Evolutionary conservation across 1,284 basidiomycete genomes (phyloP), one percentile per base, ranked within the genome.

Genomic region (Coniophora puteana): DNA sequence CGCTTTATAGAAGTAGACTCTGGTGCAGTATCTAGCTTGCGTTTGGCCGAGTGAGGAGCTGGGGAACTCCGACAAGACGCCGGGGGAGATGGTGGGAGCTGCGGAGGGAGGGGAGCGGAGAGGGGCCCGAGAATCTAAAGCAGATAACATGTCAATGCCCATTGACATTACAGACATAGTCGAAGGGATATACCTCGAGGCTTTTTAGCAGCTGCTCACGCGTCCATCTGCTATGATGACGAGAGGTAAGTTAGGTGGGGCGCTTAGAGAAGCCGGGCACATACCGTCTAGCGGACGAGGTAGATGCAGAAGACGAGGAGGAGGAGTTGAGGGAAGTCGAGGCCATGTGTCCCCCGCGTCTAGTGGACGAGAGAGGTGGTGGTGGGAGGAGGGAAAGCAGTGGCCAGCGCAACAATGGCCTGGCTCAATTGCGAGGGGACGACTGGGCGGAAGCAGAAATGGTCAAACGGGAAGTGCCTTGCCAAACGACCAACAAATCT

Each of bases 61-160:
- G 83, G 80, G 48, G 83, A 84, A 54, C 71, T 59, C 50, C 72
- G 66, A 53, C 80, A 75, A 51, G 82, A 84, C 29, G 71, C 68
- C 12, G 81, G 81, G 41, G 83, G 81, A 43, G 82, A 82, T 44
- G 77, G 77, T 23, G 83, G 82, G 43, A 85, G 67, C 46, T 72
- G 70, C 51, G 79, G 72, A 40, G 83, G 79, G 23, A 83, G 68
- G 45, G 74, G 76, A 24, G 69, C 54, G 43, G 67, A 62, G 43
- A 81, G 68, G 44, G 69, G 62, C 42, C 76, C 77, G 52, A 85
- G 69, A 59, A 83, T 72, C 81, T 85, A 55, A n/a, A n/a, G n/a
- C 38, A 53, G 43, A 45, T 43, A 42, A 27, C 36, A 47, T 39
- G 40, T 48, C 48, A 46, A 44, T 38, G 50, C 54, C 44, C 36